Percentiles rank a stretch among this genome's conserved stretches.
These are phyloP conservation scores for Bipolaris oryzae DNA, from an alignment of 2,329 filamentous ascomycete species.

Conservation along the genomic window DNA sequence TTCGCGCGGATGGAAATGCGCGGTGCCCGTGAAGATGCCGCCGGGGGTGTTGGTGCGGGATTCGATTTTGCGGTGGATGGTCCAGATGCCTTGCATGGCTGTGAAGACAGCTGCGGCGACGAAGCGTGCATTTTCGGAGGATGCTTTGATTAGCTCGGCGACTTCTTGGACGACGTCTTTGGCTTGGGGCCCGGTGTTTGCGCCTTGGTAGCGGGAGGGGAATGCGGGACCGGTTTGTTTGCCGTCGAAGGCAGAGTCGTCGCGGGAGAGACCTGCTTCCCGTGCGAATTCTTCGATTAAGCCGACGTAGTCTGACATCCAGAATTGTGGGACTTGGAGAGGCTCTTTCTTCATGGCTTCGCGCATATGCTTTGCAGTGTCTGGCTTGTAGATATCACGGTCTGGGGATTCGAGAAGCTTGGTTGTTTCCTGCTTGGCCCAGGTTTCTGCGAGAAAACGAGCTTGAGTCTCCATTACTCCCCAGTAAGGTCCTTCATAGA, in stretches of 20 bases:
- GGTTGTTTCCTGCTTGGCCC: slow-evolving; percentile 51
- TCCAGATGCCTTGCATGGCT: slow-evolving; percentile 73
- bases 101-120: slow-evolving; percentile 72
- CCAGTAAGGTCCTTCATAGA: slow-evolving; percentile 86
- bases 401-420: slow-evolving; percentile 12
- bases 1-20: slow-evolving; percentile 66
- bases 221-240: slow-evolving; percentile 58
- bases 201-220: slow-evolving; percentile 40
- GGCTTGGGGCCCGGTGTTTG: slow-evolving; percentile 49
- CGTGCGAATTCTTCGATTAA: slow-evolving; percentile 73
- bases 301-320: slow-evolving; percentile 81
- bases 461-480: slow-evolving; percentile 88
- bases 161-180: slow-evolving; percentile 56
- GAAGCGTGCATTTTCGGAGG: slow-evolving; percentile 57
- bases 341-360: slow-evolving; percentile 37
- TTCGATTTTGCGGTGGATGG: slow-evolving; percentile 62
- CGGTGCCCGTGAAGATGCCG: slow-evolving; percentile 68
- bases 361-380: slow-evolving; percentile 52
- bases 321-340: slow-evolving; percentile 69
- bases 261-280: slow-evolving; percentile 60
- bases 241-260: slow-evolving; percentile 44
- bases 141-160: slow-evolving; percentile 48
- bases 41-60: slow-evolving; percentile 65
- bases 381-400: slow-evolving; percentile 24
- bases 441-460: slow-evolving; percentile 67